Conservation (phyloP, 352 stramenopile species). For the Thalassiosira allenii region DNA sequence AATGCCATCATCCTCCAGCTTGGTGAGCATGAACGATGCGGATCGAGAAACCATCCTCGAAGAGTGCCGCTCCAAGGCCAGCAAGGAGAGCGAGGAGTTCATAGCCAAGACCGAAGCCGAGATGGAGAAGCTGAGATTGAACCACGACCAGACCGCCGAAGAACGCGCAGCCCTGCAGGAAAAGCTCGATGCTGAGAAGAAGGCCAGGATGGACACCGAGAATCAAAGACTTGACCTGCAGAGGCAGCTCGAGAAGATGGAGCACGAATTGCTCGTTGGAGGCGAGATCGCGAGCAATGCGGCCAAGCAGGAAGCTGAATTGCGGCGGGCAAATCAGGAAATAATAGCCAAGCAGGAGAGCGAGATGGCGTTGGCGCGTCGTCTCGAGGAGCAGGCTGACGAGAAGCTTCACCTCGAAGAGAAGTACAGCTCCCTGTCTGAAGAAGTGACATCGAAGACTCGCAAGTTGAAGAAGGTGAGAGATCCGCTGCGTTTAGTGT, state of each 20-base stretch:
- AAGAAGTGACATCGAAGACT: constrained; percentile 94
- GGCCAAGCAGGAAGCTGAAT: constrained; percentile 92
- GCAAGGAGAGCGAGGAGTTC: constrained; percentile 75
- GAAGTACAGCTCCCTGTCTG: constrained; percentile 90
- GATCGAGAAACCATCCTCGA: constrained; percentile 29
- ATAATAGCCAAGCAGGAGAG: constrained; percentile 87
- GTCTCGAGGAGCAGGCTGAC: constrained; percentile 94
- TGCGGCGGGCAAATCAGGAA: constrained; percentile 90
- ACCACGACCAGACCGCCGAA: constrained; percentile 72
- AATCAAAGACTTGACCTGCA: constrained; percentile 87
- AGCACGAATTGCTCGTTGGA: constrained; percentile 92
- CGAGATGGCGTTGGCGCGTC: constrained; percentile 88
- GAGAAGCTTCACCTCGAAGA: constrained; percentile 92
- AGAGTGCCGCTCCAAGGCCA: constrained; percentile 37
- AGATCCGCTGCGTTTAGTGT: no score
- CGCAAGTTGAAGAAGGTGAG: constrained; percentile 96
- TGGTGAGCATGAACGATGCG: constrained; percentile 7
- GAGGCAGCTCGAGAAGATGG: constrained; percentile 91
- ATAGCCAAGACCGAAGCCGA: constrained; percentile 66
- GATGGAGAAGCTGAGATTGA: constrained; percentile 69
- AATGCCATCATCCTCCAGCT: constrained; percentile 42
- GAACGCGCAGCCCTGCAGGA: constrained; percentile 89
- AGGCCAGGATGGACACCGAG: constrained; percentile 82
- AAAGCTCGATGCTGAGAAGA: constrained; percentile 89
- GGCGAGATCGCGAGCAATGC: constrained; percentile 94